A percentile compares a stretch with the other conserved stretches of the same genome.
Evolutionary conservation across 2,329 filamentous ascomycete genomes (phyloP).

Genomic region (Ceratocystiopsis sp.): DNA sequence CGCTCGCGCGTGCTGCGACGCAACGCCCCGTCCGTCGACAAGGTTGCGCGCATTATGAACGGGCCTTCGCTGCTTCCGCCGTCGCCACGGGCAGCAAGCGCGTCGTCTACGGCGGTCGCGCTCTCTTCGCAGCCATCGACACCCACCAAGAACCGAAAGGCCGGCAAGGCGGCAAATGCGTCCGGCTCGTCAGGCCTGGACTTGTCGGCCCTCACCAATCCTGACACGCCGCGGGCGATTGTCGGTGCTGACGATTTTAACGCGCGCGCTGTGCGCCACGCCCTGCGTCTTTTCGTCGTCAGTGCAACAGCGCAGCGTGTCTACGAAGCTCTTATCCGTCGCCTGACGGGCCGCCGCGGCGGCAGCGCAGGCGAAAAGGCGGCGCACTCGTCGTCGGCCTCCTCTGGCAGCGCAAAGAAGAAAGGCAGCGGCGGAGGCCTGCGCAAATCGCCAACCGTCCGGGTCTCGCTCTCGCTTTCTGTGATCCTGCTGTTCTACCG

Average conservation of each 20-base stretch:
- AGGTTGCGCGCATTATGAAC: constrained; percentile 37
- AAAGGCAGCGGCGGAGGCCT: constrained; percentile 22
- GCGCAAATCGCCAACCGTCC: constrained; percentile 50
- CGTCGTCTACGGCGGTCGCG: no score
- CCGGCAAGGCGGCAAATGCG: not conserved
- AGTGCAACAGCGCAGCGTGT: constrained; percentile 47
- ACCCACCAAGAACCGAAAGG: no score
- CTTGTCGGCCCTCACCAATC: constrained; percentile 1
- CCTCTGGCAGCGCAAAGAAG: constrained; percentile 26
- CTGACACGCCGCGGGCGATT: constrained; percentile 1
- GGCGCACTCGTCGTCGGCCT: not conserved
- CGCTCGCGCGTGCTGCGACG: constrained; percentile 42
- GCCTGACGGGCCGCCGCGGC: constrained; percentile 22
- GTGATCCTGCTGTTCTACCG: constrained; percentile 72
- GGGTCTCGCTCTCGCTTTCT: constrained; percentile 68
- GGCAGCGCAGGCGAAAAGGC: constrained; percentile 17
- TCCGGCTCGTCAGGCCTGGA: constrained; percentile 6
- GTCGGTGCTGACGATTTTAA: constrained; percentile 46
- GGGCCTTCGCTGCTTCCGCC: constrained; percentile 15
- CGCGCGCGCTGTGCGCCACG: constrained; percentile 51
- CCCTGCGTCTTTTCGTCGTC: constrained; percentile 50
- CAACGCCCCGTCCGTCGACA: constrained; percentile 36
- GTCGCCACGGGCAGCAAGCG: not conserved
- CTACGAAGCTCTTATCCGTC: constrained; percentile 34
- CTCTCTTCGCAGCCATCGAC: no score